Conservation (phyloP, 805 yeast genomes). For the Barnettozyma californica region DNA sequence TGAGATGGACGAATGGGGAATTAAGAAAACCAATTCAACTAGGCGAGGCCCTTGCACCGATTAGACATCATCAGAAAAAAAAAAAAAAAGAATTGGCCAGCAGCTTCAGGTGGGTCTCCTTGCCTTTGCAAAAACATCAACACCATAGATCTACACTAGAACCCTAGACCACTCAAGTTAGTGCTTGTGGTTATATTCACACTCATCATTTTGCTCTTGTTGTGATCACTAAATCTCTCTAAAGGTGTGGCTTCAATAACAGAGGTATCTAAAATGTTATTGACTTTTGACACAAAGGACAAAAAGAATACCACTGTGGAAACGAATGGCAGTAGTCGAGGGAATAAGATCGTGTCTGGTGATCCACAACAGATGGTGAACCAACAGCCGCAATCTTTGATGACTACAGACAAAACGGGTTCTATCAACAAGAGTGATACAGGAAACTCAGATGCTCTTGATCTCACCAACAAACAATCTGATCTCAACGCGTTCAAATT, state of each 20-base stretch:
- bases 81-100: not conserved
- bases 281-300: constrained; percentile 24
- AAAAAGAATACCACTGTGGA: constrained; percentile 1
- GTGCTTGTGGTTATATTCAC: no score
- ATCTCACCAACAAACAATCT: constrained; percentile 14
- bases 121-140: not conserved
- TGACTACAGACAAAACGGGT: not conserved
- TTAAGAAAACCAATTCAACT: no score
- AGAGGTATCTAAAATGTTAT: constrained; percentile 14
- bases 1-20: not conserved
- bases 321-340: not conserved
- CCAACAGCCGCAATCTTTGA: not conserved
- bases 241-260: not conserved
- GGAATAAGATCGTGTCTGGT: not conserved
- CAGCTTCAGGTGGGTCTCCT: not conserved
- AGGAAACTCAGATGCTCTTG: constrained; percentile 9
- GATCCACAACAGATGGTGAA: not conserved
- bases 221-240: no score
- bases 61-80: no score
- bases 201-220: no score
- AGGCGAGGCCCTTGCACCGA: no score
- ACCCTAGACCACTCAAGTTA: not conserved
- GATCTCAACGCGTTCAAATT: constrained; percentile 21
- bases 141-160: not conserved
- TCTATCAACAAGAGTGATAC: not conserved